Evolutionary conservation across 2,329 filamentous ascomycete genomes (phyloP).

Genomic region (Neopestalotiopsis sp.): DNA sequence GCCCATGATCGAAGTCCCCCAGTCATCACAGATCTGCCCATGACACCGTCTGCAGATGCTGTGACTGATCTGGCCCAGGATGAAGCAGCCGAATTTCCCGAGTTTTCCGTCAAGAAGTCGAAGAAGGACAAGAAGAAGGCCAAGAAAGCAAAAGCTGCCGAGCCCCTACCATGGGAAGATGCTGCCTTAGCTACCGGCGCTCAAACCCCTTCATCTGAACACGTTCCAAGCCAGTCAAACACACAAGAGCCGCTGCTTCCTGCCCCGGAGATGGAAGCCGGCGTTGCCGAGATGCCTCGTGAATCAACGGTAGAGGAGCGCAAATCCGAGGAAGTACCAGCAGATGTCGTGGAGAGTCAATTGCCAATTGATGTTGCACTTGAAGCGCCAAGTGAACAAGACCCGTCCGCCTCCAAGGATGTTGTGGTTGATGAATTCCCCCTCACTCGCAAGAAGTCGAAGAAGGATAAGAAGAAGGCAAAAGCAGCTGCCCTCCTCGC

Average conservation of each 20-base stretch:
- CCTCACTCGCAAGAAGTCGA: constrained; percentile 32
- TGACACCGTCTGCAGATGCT: background rate
- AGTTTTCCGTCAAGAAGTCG: constrained; percentile 33
- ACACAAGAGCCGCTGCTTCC: background rate
- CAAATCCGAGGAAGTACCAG: background rate
- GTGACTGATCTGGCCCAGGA: background rate
- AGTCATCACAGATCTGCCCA: background rate
- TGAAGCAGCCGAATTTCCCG: constrained; percentile 23
- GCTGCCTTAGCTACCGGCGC: background rate
- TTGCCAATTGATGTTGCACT: background rate
- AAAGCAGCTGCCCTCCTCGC: constrained; percentile 35
- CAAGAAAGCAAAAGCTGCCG: constrained; percentile 23
- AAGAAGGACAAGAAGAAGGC: constrained; percentile 40
- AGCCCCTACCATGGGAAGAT: constrained; percentile 17
- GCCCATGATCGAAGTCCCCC: background rate
- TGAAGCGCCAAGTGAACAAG: background rate
- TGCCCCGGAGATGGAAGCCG: background rate
- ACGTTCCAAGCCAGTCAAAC: background rate
- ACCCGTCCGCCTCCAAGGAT: constrained; percentile 21
- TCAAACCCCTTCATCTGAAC: background rate
- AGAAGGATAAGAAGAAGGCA: constrained; percentile 38
- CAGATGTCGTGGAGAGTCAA: background rate
- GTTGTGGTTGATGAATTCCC: constrained; percentile 33
- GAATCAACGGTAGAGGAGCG: background rate
- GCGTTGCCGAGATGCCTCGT: background rate